Percentiles rank a stretch among this genome's conserved stretches.
Conservation (phyloP, 176 grass and related monocot species). For the Aegilops umbellulata region DNA sequence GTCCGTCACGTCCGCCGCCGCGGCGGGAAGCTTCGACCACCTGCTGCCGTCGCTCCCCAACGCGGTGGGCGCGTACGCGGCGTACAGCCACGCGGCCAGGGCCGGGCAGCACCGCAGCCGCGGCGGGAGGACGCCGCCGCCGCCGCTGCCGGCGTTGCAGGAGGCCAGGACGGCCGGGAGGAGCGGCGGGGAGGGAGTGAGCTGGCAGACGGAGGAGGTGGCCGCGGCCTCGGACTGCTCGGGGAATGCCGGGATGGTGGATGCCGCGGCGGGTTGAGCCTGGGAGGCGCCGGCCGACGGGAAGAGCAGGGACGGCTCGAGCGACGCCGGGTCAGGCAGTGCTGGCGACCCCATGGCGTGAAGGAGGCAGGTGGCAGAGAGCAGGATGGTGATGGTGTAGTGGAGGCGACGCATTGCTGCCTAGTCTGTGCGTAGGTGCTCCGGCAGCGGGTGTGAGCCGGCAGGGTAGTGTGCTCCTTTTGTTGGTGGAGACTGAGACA, state of each 20-base stretch:
- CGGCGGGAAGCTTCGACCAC: neutral
- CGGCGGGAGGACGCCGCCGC: conserved; percentile 13
- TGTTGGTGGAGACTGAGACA: neutral
- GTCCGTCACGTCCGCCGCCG: conserved; percentile 31
- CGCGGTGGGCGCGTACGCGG: conserved; percentile 67
- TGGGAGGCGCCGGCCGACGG: conserved; percentile 32
- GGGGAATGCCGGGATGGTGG: conserved; percentile 91
- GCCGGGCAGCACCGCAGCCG: conserved; percentile 68
- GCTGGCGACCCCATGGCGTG: neutral
- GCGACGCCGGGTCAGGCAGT: conserved; percentile 38
- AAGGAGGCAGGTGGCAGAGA: conserved; percentile 27
- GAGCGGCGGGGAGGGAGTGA: conserved; percentile 53
- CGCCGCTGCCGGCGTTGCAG: conserved; percentile 34
- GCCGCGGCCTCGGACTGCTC: conserved; percentile 75
- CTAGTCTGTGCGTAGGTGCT: neutral
- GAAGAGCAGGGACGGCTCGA: conserved; percentile 49
- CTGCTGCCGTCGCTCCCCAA: conserved; percentile 15
- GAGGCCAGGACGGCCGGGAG: conserved; percentile 57
- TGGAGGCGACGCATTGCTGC: conserved; percentile 28
- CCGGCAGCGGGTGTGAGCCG: neutral
- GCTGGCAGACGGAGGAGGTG: conserved; percentile 64
- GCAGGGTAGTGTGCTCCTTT: neutral
- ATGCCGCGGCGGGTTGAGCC: neutral
- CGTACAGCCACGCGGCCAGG: conserved; percentile 79
- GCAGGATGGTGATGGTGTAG: conserved; percentile 11